phyloP scores from a whole-genome alignment of 306 rosid genomes.

The Cucumis melo region DNA sequence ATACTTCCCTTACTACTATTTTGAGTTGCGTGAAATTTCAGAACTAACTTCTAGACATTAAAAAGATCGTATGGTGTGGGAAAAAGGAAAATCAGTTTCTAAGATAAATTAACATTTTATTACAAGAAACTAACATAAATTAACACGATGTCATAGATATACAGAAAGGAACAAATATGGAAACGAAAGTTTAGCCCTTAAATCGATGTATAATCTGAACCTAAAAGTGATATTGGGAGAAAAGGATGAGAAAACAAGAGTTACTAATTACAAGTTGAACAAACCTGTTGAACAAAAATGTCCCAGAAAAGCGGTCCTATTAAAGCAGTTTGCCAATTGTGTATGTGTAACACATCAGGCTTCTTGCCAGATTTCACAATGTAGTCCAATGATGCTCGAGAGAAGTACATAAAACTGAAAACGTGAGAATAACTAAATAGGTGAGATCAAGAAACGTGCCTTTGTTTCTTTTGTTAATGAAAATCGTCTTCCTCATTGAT shows the following conservation, averaged over 20 bases:
- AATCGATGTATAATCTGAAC: not conserved
- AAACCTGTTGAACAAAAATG: constrained; percentile 62
- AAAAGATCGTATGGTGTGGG: not conserved
- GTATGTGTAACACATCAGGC: constrained; percentile 79
- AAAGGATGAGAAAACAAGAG: not conserved
- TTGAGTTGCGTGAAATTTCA: constrained; percentile 4
- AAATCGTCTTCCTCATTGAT: not conserved
- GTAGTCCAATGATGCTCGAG: constrained; percentile 86
- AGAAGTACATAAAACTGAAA: constrained; percentile 76
- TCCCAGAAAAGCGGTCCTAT: constrained; percentile 97
- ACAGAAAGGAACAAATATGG: not conserved
- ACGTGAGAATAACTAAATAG: constrained; percentile 10
- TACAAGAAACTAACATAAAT: not conserved
- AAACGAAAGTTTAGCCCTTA: not conserved
- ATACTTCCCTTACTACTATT: not conserved
- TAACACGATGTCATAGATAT: not conserved
- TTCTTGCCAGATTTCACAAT: constrained; percentile 73
- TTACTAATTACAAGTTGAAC: constrained; percentile 18
- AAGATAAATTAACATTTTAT: not conserved
- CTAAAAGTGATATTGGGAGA: not conserved
- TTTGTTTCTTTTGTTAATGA: not conserved
- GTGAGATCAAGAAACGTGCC: not conserved
- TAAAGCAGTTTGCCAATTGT: constrained; percentile 92
- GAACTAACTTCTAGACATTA: not conserved
- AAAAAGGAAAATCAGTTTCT: not conserved